Percentiles rank a stretch among this genome's conserved stretches.
Evolutionary conservation across 345 rosid species (phyloP).

Genomic region (Anastatica hierochuntica): DNA sequence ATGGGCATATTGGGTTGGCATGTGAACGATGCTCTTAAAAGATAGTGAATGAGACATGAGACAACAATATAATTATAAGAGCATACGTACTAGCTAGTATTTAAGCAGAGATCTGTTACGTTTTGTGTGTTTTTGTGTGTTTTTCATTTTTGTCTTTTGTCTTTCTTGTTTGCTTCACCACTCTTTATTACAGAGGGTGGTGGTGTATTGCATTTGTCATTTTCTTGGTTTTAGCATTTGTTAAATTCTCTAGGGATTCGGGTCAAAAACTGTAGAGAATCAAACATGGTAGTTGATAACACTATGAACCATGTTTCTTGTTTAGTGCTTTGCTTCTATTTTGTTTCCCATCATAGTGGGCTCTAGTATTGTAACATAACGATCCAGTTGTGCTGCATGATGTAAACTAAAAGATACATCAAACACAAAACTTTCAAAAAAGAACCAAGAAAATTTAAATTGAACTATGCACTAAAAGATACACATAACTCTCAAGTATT

Average conservation of each 20-base stretch:
- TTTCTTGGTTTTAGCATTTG: no score
- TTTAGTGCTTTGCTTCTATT: neutral
- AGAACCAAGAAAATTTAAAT: neutral
- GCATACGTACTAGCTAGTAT: neutral
- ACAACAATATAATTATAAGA: slow-evolving; percentile 13
- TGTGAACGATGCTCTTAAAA: slow-evolving; percentile 59
- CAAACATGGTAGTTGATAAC: neutral
- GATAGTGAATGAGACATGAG: neutral
- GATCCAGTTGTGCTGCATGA: no score
- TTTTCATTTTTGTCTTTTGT: neutral
- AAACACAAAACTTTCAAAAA: no score
- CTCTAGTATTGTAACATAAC: neutral
- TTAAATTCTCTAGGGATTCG: no score
- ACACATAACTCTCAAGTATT: neutral
- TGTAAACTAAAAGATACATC: no score
- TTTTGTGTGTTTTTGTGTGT: slow-evolving; percentile 21
- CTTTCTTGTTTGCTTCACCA: slow-evolving; percentile 9
- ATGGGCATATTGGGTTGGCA: slow-evolving; percentile 73
- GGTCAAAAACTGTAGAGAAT: no score
- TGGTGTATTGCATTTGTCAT: slow-evolving; percentile 30
- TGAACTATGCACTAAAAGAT: no score
- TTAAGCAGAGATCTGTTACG: slow-evolving; percentile 18
- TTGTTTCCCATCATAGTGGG: neutral
- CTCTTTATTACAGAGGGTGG: slow-evolving; percentile 1
- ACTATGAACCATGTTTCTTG: neutral